Evolutionary conservation across 164 flowering plant genomes (phyloP).

Genomic region (Macadamia integrifolia): DNA sequence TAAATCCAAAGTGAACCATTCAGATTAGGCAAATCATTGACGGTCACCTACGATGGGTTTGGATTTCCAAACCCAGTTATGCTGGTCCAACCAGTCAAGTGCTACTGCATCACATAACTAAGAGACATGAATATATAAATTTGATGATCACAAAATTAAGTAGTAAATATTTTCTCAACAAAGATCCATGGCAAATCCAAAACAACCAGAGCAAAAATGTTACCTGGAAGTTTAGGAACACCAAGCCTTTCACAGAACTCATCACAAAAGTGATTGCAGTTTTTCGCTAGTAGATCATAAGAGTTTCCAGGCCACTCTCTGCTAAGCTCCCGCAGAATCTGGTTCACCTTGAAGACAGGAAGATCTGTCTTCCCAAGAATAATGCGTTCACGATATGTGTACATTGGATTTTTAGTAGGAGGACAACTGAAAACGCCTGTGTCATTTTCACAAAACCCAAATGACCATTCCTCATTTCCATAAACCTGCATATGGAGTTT

Average conservation of each 20-base stretch:
- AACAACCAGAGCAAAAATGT: slow-evolving; percentile 5
- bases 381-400: slow-evolving; percentile 77
- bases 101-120: neutral
- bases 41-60: too few relatives aligned
- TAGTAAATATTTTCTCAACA: neutral
- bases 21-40: too few relatives aligned
- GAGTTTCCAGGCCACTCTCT: slow-evolving; percentile 91
- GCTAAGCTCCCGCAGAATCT: slow-evolving; percentile 80
- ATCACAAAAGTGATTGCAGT: slow-evolving; percentile 98
- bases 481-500: slow-evolving; percentile 44
- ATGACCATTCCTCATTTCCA: slow-evolving; percentile 95
- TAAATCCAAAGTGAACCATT: too few relatives aligned
- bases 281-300: slow-evolving; percentile 79
- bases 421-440: slow-evolving; percentile 93
- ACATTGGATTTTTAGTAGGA: slow-evolving; percentile 82
- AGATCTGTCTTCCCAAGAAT: slow-evolving; percentile 64
- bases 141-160: neutral
- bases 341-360: slow-evolving; percentile 61
- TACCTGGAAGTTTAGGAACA: slow-evolving; percentile 94
- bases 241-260: slow-evolving; percentile 84
- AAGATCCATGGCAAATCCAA: neutral
- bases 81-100: too few relatives aligned
- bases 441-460: slow-evolving; percentile 91
- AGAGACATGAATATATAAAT: neutral
- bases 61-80: too few relatives aligned